Base-by-base conservation (phyloP, 306 rosid genomes). In the Amphicarpaea edgeworthii region DNA sequence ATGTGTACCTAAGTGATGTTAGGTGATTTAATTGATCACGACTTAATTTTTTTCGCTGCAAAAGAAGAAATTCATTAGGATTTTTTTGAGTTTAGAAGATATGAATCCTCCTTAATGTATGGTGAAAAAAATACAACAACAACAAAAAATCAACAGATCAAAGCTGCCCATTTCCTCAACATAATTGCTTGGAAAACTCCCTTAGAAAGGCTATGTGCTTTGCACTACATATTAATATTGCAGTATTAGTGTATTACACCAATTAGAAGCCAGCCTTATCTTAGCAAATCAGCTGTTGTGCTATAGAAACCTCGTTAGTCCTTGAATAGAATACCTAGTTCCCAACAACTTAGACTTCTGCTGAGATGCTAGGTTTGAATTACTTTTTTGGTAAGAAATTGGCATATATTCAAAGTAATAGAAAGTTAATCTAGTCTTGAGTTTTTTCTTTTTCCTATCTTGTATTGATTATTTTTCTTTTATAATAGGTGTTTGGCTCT, bases 401-500 rank as follows among this genome's bases (percentile, higher is more conserved):
- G 11, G 0, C 37, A 12, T 68, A 26, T 75, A n/a, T 24, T 34
- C 40, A 34, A 34, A 34, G 63, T 37, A 34, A 28, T 19, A 19
- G n/a, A 41, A 41, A 71, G 12, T 9, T 62, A 68, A 38, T 70
- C 26, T 63, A 24, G 12, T 62, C 42, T 47, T 37, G 23, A 28
- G 37, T 61, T 64, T 72, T 72, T 21, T 23, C 45, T 38, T 55
- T 46, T 45, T 19, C 50, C 11, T 10, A 45, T 60, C 37, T 75
- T 71, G 20, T 17, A 28, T 67, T 77, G 69, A 75, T 28, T 62
- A 68, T 16, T 50, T 51, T 65, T 72, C 12, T 64, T 72, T 30
- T 71, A 50, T 80, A 62, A 41, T 81, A 93, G 98, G 75, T 94
- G 98, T 87, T 89, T 95, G 88, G 97, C 98, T 77, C 98, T 95